Base-by-base conservation (phyloP, 139 green algal genomes). In the Nannochloris sp. region DNA sequence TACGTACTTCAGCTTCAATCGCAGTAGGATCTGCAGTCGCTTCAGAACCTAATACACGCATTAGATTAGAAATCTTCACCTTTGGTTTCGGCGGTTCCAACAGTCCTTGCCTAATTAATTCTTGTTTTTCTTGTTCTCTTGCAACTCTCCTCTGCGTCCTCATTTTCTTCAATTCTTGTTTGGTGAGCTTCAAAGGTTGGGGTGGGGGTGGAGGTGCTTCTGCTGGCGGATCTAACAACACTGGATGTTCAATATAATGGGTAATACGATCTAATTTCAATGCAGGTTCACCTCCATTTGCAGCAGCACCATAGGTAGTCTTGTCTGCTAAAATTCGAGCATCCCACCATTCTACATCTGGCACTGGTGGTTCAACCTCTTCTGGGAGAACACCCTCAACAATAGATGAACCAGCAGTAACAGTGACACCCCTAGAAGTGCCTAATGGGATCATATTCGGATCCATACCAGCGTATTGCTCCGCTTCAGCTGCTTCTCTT, bases 41-140 rank as follows among this genome's bases (percentile, higher is more conserved):
- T 57, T 96, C 82, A n/a, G 80, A 77, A 6, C 88, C 92, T 70
- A 98, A 71, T 71, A 98, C 92, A 0, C 88, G 70, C 83, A 96
- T 92, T 63, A 99, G 73, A 82, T 98, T 99, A 73, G 81, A 85
- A 37, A 99, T 88, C 78, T 96, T 96, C 30, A 98, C 85, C 78
- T 98, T 98, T 71, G 92, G 84, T 72, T 91, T 90, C 15, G 93
- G 89, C 6, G 93, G 81, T 78, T 97, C 92, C 59, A 99, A 74
- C 71, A 99, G 74, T 2, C 93, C 93, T 58, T 80, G 79, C 30
- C 73, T 67, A n/a, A 97, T 89, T 45, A 98, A 81, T 72, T 97
- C 91, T 82, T 98, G 92, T 81, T 93, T 92, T 77, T 99, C 94
- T 81, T 94, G 90, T 71, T 99, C 94, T 0, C 90, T 64, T 36